These are phyloP conservation scores for Polychytrium aggregatum DNA, from an alignment of 192 early-diverging fungal species.

Conservation along the genomic window DNA sequence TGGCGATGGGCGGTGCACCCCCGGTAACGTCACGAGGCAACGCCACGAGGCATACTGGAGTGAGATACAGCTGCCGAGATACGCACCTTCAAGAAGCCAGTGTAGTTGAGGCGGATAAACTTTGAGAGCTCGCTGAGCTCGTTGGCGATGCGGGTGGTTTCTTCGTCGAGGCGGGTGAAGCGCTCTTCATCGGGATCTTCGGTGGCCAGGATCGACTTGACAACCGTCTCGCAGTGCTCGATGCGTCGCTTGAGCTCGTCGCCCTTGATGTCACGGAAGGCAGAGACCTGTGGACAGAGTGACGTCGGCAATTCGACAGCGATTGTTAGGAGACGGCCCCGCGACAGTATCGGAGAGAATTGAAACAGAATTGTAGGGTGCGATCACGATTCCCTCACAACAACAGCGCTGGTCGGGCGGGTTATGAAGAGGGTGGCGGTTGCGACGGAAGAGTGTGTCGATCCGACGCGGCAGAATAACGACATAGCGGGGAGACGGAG, in stretches of 20 bases:
- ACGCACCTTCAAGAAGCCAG: constrained; percentile 32
- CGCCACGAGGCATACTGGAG: background rate
- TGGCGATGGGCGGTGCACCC: no score
- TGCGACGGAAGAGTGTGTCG: no score
- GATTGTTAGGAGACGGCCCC: no score
- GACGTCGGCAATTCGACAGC: no score
- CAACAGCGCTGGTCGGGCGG: no score
- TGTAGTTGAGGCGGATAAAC: constrained; percentile 38
- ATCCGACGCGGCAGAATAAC: no score
- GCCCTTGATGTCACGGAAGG: constrained; percentile 40
- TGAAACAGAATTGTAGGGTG: no score
- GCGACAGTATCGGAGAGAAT: no score
- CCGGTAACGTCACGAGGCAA: background rate
- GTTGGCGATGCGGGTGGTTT: constrained; percentile 24
- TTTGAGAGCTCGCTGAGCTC: constrained; percentile 38
- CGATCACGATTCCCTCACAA: no score
- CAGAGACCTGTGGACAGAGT: constrained; percentile 22
- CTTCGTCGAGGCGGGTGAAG: constrained; percentile 16
- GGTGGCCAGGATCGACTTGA: constrained; percentile 23
- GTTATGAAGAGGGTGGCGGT: no score
- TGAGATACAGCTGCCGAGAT: background rate
- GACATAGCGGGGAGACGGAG: no score
- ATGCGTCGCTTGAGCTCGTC: constrained; percentile 39
- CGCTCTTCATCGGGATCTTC: constrained; percentile 10
- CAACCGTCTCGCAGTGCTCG: constrained; percentile 27